Base-by-base conservation (phyloP, 805 yeast species). In the Starmera pachycereana region DNA sequence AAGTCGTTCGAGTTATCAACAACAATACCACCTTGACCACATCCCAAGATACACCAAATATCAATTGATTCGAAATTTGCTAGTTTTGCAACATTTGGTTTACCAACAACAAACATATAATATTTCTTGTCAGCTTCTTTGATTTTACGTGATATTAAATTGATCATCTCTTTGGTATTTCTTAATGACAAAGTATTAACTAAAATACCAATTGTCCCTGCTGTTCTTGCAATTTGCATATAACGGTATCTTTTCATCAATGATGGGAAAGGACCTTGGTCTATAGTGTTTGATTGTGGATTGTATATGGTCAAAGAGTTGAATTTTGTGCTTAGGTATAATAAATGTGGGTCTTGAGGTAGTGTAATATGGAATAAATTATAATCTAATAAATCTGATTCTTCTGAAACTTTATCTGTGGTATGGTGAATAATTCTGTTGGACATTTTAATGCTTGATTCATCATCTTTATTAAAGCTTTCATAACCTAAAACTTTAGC, bases 11-110 rank as follows among this genome's bases (percentile, higher is more conserved):
- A 65, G 41, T 79, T 76, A 57, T 90, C 96, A 12, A 92, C 59
- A 31, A 90, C 78, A 19, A 90, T 81, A 6, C 98, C 98, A 39
- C 94, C 89, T 50, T 88, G 87, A 10, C 94, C 88, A 58, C 98
- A 92, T 0, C 98, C 98, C 12, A 92, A 61, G 11, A 92, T 74
- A 53, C 95, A 89, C 97, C 98, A 92, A 18, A 85, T 72, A 50
- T 92, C 97, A 12, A 92, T 74, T n/a, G 77, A 79, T 46, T 90
- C 98, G 56, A 92, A 92, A 58, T 92, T 92, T 9, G 97, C 98
- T 38, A 92, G 66, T 54, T 92, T 92, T 22, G 98, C 96, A 14
- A 92, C 97, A 54, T 92, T 92, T 9, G 97, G 97, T 58, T 92
- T 92, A 10, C 98, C 98, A 4, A 92, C 97, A 4, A 89, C 97